A percentile compares a stretch with the other conserved stretches of the same genome.
Evolutionary conservation across 805 yeast species (phyloP).

Genomic region (Sugiyamaella marilandica): DNA sequence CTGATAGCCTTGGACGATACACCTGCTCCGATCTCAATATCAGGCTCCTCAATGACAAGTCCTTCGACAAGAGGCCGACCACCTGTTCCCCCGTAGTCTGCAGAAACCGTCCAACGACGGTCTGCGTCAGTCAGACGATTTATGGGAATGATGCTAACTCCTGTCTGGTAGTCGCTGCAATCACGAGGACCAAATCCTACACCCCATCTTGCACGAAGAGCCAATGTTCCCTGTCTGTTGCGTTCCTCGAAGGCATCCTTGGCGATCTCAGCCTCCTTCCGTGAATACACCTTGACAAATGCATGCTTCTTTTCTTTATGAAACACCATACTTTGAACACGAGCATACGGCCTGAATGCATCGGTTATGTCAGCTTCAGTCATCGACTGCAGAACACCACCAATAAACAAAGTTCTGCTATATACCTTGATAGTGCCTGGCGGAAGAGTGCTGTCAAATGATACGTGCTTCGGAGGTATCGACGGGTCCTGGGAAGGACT

Average conservation of each 20-base stretch:
- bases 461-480: constrained; percentile 40
- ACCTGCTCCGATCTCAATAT: constrained; percentile 93
- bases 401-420: constrained; percentile 88
- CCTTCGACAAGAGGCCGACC: constrained; percentile 78
- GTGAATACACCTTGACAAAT: constrained; percentile 86
- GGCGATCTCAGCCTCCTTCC: constrained; percentile 86
- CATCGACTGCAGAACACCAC: constrained; percentile 86
- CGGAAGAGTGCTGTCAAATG: constrained; percentile 66
- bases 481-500: constrained; percentile 6
- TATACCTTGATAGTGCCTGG: constrained; percentile 75
- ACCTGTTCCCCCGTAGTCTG: constrained; percentile 97
- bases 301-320: constrained; percentile 92
- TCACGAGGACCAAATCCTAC: constrained; percentile 99
- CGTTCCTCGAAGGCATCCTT: constrained; percentile 55
- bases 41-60: constrained; percentile 91
- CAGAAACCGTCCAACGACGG: constrained; percentile 77
- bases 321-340: constrained; percentile 84
- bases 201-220: constrained; percentile 93
- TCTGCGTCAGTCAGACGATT: constrained; percentile 92
- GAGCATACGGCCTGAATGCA: constrained; percentile 77
- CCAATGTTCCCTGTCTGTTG: constrained; percentile 56
- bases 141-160: constrained; percentile 82
- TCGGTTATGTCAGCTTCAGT: constrained; percentile 65
- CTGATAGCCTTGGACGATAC: constrained; percentile 89
- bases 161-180: constrained; percentile 91